phyloP scores from a whole-genome alignment of 2,329 filamentous ascomycete genomes.

The Nigrospora sphaerica region DNA sequence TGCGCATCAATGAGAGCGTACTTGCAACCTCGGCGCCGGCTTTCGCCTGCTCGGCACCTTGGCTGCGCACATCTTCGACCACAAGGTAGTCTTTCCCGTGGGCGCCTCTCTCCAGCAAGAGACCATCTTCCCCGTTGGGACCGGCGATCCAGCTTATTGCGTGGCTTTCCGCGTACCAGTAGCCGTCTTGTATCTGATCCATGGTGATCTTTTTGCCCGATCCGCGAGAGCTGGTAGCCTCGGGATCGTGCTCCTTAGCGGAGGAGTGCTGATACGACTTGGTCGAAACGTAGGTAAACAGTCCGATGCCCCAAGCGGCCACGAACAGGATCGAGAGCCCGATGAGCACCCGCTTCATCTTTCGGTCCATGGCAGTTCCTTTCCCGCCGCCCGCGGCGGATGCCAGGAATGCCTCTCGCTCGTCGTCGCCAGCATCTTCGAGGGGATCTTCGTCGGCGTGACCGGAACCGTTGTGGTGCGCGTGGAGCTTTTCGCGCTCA shows the following conservation, averaged over 20 bases:
- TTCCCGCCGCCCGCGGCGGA: conserved; percentile 26
- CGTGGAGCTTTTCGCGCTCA: conserved; percentile 38
- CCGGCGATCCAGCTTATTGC: conserved; percentile 72
- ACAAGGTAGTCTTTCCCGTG: conserved; percentile 67
- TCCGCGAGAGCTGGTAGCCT: conserved; percentile 52
- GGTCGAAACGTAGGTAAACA: conserved; percentile 58
- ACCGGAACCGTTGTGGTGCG: conserved; percentile 23
- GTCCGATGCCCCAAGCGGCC: conserved; percentile 60
- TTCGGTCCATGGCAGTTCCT: conserved; percentile 55
- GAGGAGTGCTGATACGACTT: conserved; percentile 61
- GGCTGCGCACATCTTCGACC: conserved; percentile 73
- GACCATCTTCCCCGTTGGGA: conserved; percentile 70
- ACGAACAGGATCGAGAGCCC: conserved; percentile 54
- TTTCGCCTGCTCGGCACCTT: conserved; percentile 32
- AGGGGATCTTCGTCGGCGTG: conserved; percentile 39
- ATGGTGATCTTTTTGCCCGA: conserved; percentile 67
- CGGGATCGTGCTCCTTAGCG: conserved; percentile 58
- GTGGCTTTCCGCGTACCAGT: conserved; percentile 58
- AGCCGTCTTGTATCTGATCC: conserved; percentile 60
- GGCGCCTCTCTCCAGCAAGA: conserved; percentile 68
- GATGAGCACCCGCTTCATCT: conserved; percentile 55
- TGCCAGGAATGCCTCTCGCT: conserved; percentile 46
- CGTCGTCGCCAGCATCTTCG: conserved; percentile 32
- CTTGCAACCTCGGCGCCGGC: conserved; percentile 31
- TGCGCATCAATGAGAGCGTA: conserved; percentile 70